phyloP scores from a whole-genome alignment of 345 rosid genomes.

The Syzygium aromaticum region DNA sequence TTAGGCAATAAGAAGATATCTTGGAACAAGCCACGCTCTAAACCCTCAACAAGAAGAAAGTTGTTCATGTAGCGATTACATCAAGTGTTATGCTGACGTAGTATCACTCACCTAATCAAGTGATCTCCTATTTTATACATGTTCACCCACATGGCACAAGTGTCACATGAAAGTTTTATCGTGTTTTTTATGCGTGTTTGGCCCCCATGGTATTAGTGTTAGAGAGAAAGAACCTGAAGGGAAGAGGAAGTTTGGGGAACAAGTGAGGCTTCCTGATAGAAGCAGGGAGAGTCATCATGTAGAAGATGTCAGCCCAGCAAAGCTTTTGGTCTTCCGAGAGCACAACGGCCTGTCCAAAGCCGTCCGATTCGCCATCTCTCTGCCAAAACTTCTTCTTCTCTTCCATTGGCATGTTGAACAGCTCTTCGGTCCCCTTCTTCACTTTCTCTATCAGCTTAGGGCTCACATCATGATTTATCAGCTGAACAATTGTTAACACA shows the following conservation, averaged over 20 bases:
- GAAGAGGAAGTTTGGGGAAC: slow-evolving; percentile 3
- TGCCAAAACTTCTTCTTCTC: slow-evolving; percentile 8
- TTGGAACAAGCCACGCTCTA: background rate
- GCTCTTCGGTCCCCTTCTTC: background rate
- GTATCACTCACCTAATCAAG: background rate
- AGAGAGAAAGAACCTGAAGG: background rate
- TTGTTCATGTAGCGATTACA: background rate
- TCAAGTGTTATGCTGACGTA: accelerated
- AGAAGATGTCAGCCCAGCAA: slow-evolving; percentile 6
- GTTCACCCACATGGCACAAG: background rate
- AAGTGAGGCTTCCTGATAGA: slow-evolving; percentile 1
- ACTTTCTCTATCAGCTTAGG: background rate
- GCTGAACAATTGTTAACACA: background rate
- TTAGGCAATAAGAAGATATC: background rate
- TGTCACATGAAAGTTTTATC: background rate
- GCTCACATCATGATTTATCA: slow-evolving; percentile 1
- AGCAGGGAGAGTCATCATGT: background rate
- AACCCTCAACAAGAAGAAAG: background rate
- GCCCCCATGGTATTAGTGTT: background rate
- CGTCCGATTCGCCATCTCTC: background rate
- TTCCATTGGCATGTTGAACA: slow-evolving; percentile 5
- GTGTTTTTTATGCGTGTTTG: background rate
- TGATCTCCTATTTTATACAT: background rate
- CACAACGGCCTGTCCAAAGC: slow-evolving; percentile 8
- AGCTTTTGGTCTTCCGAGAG: slow-evolving; percentile 9